phyloP scores from a whole-genome alignment of 75 land plant species.

The Azolla pinnata region DNA sequence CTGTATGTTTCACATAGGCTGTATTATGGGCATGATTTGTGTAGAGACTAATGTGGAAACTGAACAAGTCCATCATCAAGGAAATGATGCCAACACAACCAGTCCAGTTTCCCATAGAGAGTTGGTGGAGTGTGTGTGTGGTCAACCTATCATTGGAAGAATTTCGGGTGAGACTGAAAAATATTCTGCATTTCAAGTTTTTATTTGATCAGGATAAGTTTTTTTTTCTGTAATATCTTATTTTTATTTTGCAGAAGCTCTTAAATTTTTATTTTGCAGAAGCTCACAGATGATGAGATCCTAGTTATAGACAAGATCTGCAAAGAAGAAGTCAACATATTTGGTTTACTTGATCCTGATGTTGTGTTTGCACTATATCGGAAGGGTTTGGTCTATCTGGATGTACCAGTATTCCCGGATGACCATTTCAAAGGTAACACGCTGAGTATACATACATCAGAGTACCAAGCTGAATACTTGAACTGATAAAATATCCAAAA shows the following conservation, averaged over 20 bases:
- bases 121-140: constrained; percentile 98
- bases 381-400: constrained; percentile 85
- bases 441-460: too few species aligned
- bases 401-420: constrained; percentile 95
- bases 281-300: constrained; percentile 90
- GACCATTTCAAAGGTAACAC: constrained; percentile 89
- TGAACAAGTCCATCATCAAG: constrained; percentile 94
- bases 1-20: too few species aligned
- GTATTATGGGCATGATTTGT: too few species aligned
- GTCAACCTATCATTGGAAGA: constrained; percentile 94
- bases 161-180: constrained; percentile 62
- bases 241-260: background rate
- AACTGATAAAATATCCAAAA: too few species aligned
- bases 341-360: constrained; percentile 76
- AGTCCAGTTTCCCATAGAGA: constrained; percentile 82
- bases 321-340: constrained; percentile 84
- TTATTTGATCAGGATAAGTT: too few species aligned
- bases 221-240: too few species aligned
- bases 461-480: too few species aligned
- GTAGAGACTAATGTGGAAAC: constrained; percentile 99
- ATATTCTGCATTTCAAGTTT: too few species aligned
- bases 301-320: constrained; percentile 82
- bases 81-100: constrained; percentile 86
- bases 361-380: constrained; percentile 62
- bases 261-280: constrained; percentile 29